Evolutionary conservation across 2,329 filamentous ascomycete species (phyloP), one percentile per base, ranked within the genome.

Genomic region (Beauveria sp.): DNA sequence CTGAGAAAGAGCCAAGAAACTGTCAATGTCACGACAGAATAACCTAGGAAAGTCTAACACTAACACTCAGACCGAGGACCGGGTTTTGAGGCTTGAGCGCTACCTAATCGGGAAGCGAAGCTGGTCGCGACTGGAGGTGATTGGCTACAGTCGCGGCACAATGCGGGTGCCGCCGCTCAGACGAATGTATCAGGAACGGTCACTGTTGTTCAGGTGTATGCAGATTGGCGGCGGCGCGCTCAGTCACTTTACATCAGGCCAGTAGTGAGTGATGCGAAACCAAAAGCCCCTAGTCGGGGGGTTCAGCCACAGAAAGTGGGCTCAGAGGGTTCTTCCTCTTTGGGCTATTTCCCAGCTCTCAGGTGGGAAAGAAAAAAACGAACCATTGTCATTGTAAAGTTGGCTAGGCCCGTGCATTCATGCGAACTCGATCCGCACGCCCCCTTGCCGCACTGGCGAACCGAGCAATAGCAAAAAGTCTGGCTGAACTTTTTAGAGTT

Each of bases 151-250:
- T 2, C 5, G 28, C 45, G 55, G 46, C 46, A 20, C 18, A 42
- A 40, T 50, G 46, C 18, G 46, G 46, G 18, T 18, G 46, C 16
- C 9, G 34, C 22, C 56, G 56, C 56, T 58, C 46, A 50, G 56
- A 47, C 46, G 46, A 50, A 18, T 47, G 56, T 58, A 47, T 58
- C 56, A 51, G 55, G 55, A 56, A 57, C 54, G 43, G 54, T 57
- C 43, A 28, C 42, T 5, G 22, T 49, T 40, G 1, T 38, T 46
- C 26, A 56, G 40, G 53, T 30, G 34, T 14, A 12, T 20, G 34
- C 14, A 16, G 12, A 26, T 5, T 12, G 24, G 52, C 18, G 34
- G 28, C 30, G 18, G 16, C 10, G 53, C 55, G 55, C 55, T 58
- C 55, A 50, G 55, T 47, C 55, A 58, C 45, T 58, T 55, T 28